These are phyloP conservation scores for Amanita pallidorosea DNA, from an alignment of 768 basidiomycete species.

Conservation along the genomic window DNA sequence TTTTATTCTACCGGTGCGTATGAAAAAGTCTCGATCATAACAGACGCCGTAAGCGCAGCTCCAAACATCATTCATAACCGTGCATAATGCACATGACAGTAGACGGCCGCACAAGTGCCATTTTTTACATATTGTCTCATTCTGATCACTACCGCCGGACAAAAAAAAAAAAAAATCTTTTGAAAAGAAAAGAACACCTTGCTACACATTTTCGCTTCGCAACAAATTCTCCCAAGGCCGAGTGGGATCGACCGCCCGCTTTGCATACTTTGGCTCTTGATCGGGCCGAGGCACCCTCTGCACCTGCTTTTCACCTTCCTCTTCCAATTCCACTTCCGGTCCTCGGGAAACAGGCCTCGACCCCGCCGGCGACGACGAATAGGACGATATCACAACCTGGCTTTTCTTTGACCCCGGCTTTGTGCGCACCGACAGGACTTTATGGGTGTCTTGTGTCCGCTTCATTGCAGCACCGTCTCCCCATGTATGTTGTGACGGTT, in stretches of 20 bases:
- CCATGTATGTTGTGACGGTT: conserved; percentile 1
- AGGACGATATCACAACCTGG: conserved; percentile 45
- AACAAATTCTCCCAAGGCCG: conserved; percentile 36
- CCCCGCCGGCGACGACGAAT: conserved; percentile 26
- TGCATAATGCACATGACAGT: too few relatives aligned
- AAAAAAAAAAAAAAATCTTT: too few relatives aligned
- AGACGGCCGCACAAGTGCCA: too few relatives aligned
- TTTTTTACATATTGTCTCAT: too few relatives aligned
- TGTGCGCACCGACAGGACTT: conserved; percentile 43
- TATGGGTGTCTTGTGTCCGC: conserved; percentile 28
- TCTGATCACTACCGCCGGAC: too few relatives aligned
- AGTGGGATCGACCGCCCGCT: conserved; percentile 13
- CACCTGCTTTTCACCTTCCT: conserved; percentile 17
- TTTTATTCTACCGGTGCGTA: too few relatives aligned
- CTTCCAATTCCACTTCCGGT: background rate
- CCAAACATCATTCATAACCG: too few relatives aligned
- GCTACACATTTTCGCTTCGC: conserved; percentile 7
- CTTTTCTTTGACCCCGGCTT: conserved; percentile 18
- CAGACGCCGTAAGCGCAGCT: too few relatives aligned
- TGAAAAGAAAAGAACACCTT: too few relatives aligned
- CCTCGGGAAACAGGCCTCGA: conserved; percentile 24
- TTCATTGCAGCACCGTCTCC: background rate
- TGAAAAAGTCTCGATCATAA: too few relatives aligned
- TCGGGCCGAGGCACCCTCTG: conserved; percentile 29
- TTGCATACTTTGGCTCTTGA: conserved; percentile 24